Evolutionary conservation across 2,329 filamentous ascomycete genomes (phyloP).

Genomic region (Trichophyton equinum): DNA sequence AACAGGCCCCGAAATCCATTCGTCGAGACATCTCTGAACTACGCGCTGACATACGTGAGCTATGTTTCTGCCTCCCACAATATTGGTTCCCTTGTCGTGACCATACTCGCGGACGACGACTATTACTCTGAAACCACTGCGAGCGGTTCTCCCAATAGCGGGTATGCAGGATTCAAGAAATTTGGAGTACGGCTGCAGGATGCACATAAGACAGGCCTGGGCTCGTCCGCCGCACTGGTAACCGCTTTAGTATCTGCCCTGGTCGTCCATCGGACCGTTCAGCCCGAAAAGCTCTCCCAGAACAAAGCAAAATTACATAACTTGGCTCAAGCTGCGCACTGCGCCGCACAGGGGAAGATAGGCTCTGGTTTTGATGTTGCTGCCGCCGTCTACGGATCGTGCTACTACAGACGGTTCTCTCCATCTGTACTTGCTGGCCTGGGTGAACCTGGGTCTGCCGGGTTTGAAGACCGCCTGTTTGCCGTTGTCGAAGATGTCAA

Average conservation of each 20-base stretch:
- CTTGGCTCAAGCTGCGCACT: conserved; percentile 84
- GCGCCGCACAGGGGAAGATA: conserved; percentile 91
- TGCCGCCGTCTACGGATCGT: conserved; percentile 81
- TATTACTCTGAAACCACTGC: conserved; percentile 71
- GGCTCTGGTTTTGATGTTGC: conserved; percentile 94
- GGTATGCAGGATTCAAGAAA: conserved; percentile 48
- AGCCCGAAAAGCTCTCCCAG: conserved; percentile 31
- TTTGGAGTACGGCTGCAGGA: conserved; percentile 63
- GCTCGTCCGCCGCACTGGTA: conserved; percentile 86
- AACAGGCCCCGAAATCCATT: conserved; percentile 59
- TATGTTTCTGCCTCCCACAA: conserved; percentile 39
- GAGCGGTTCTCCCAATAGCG: conserved; percentile 20
- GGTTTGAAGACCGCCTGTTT: conserved; percentile 55
- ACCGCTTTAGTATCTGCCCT: conserved; percentile 58
- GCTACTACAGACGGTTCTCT: conserved; percentile 84
- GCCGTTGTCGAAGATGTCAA: conserved; percentile 51
- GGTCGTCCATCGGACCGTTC: conserved; percentile 33
- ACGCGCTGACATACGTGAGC: conserved; percentile 68
- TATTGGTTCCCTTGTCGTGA: conserved; percentile 58
- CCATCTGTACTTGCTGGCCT: conserved; percentile 57
- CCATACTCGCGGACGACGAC: conserved; percentile 86
- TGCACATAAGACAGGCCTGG: conserved; percentile 91
- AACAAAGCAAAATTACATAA: conserved; percentile 65
- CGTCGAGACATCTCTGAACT: conserved; percentile 80
- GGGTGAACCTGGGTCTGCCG: conserved; percentile 51